These are phyloP conservation scores for Myxozyma nipponensis DNA, from an alignment of 805 yeast species.

Conservation along the genomic window DNA sequence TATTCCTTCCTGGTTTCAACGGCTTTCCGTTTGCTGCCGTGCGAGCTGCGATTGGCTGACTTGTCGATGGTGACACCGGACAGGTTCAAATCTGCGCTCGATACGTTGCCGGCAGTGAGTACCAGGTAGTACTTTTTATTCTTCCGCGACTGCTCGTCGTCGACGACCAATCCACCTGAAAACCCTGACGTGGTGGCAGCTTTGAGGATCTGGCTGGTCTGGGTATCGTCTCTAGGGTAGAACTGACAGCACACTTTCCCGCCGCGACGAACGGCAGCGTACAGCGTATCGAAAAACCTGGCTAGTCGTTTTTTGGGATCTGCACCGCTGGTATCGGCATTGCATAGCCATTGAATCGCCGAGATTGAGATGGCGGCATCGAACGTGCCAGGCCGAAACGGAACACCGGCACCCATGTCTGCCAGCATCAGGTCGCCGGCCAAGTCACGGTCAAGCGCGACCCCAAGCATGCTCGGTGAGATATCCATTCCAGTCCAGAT, in stretches of 20 bases:
- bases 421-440: constrained; percentile 90
- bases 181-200: constrained; percentile 95
- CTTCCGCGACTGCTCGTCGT: constrained; percentile 88
- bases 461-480: constrained; percentile 91
- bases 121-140: constrained; percentile 89
- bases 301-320: constrained; percentile 81
- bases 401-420: constrained; percentile 92
- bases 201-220: constrained; percentile 67
- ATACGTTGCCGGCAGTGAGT: constrained; percentile 68
- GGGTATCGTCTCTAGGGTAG: constrained; percentile 87
- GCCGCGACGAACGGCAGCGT: constrained; percentile 82
- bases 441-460: constrained; percentile 85
- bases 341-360: constrained; percentile 97
- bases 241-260: constrained; percentile 98
- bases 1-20: constrained; percentile 75
- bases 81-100: constrained; percentile 59
- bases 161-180: constrained; percentile 91
- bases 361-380: constrained; percentile 95
- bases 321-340: constrained; percentile 77
- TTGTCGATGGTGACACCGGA: constrained; percentile 79
- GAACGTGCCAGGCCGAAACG: constrained; percentile 92
- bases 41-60: constrained; percentile 40
- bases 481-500: constrained; percentile 96
- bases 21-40: constrained; percentile 35
- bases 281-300: constrained; percentile 82